Base-by-base conservation (phyloP, 495 filamentous ascomycete genomes). In the Aspergillus sclerotioniger region DNA sequence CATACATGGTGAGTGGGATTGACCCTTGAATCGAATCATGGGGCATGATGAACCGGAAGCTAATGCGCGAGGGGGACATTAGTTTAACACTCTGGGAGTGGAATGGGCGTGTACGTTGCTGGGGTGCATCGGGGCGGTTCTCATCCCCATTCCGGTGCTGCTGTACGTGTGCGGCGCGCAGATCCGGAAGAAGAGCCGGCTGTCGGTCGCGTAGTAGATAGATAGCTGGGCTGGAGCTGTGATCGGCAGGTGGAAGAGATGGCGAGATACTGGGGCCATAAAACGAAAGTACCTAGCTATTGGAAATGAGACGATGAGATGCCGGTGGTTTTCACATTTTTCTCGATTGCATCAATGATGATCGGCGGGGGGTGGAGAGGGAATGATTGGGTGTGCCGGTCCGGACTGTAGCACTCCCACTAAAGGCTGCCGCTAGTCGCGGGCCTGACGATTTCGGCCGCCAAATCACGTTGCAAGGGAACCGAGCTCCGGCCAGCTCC, bases 11-110 rank as follows among this genome's bases (percentile, higher is more conserved):
- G 25, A 28, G 62, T 45, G 5, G 12, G 6, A 13, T 25, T 25
- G 17, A 17, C 35, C 20, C 31, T 54, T 8, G 17, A 31, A n/a
- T n/a, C n/a, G n/a, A n/a, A n/a, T n/a, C n/a, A n/a, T 10, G 2
- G 8, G 10, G 13, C 15, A 1, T 43, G 16, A 29, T 20, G 6
- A 8, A 39, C n/a, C 12, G 1, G 25, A 32, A 16, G 25, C 49
- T 17, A 31, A 33, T 5, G 13, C 31, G 16, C 31, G 31, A 51
- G 16, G n/a, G 33, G 8, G 10, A 3, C 19, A 43, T 4, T 71
- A 77, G 76, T 87, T 82, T 56, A 71, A 82, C 31, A 79, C 76
- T n/a, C 66, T 87, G 3, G 86, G 84, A 0, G 78, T 87, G 3
- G 77, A 74, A 8, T 87, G 85, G 68, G 86, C 84, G 3, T 81